Base-by-base conservation (phyloP, 1,139 yeast genomes). In the Pichia sp. region DNA sequence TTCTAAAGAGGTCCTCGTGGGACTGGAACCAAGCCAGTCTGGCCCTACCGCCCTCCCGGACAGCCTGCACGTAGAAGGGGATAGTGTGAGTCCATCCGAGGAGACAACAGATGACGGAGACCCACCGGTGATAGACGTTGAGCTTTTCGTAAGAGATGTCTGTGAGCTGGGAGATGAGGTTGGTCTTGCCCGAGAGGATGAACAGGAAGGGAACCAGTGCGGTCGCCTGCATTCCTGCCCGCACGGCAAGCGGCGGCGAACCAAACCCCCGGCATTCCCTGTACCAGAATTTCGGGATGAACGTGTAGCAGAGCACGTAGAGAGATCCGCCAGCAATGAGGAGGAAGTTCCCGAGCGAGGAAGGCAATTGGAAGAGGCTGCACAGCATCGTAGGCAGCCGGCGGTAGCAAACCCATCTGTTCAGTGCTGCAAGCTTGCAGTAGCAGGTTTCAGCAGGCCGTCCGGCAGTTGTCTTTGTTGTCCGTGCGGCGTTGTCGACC, bases 181-280 rank as follows among this genome's bases (percentile, higher is more conserved):
- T 81, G 10, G 80, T 65, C 64, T 81, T 81, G 4, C 85, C 85
- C 0, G 82, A 75, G 56, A 81, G 66, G 2, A 79, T 71, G 57
- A 77, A 75, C 32, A 80, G 66, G 61, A 79, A 78, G 0, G 85
- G 85, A 3, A 79, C 72, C 54, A 80, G 69, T 0, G 84, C 83
- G 30, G 77, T 71, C 4, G 82, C 75, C 75, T 78, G 75, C 42
- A 79, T 58, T 2, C 85, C 85, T 1, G 84, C 72, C 53, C 85
- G 67, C 1, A 79, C 76, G 0, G 81, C 82, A 49, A 81, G 60
- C n/a, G 87, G 87, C n/a, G 87, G 85, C 0, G 84, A 74, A 0
- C 87, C 88, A 67, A 82, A 82, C 0, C 80, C 81, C 5, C 68
- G 52, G 64, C 88, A 83, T 0, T 72, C 79, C 59, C 87, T 69